Evolutionary conservation across 306 rosid genomes (phyloP).

Genomic region (Gillenia trifoliata): DNA sequence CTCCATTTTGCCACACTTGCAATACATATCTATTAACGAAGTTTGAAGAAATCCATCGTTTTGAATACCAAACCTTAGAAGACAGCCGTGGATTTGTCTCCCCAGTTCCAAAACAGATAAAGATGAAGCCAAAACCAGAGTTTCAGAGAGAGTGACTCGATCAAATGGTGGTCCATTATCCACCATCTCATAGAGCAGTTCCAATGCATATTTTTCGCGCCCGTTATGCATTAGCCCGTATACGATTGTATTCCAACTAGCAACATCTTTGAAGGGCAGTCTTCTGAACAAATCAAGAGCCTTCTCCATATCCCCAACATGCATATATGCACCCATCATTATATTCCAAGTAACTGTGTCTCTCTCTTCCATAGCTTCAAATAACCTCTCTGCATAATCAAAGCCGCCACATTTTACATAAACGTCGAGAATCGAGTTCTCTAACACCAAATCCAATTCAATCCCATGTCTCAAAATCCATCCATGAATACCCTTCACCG

Average conservation of each 20-base stretch:
- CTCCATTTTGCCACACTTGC: conserved; percentile 61
- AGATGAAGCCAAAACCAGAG: conserved; percentile 70
- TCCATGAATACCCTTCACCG: conserved; percentile 66
- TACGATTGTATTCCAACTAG: conserved; percentile 78
- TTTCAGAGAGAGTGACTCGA: conserved; percentile 55
- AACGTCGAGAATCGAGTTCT: conserved; percentile 69
- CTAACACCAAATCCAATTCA: conserved; percentile 58
- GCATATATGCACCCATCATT: conserved; percentile 58
- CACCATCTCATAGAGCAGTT: conserved; percentile 62
- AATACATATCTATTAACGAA: conserved; percentile 74
- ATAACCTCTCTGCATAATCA: conserved; percentile 48
- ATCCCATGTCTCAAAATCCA: conserved; percentile 72
- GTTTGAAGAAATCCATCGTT: conserved; percentile 53
- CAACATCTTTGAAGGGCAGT: conserved; percentile 58
- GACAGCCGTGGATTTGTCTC: conserved; percentile 67
- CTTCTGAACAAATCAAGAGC: conserved; percentile 56
- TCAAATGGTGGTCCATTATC: conserved; percentile 37
- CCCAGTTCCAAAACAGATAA: conserved; percentile 54
- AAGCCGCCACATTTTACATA: conserved; percentile 61
- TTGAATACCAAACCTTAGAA: conserved; percentile 39
- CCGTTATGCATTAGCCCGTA: conserved; percentile 70
- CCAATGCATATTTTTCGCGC: conserved; percentile 42
- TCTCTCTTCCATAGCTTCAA: conserved; percentile 43
- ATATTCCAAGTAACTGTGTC: conserved; percentile 63
- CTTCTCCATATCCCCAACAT: conserved; percentile 47